Evolutionary conservation across 2,329 filamentous ascomycete genomes (phyloP), one percentile per base, ranked within the genome.

Genomic region (Phialemonium atrogriseum): DNA sequence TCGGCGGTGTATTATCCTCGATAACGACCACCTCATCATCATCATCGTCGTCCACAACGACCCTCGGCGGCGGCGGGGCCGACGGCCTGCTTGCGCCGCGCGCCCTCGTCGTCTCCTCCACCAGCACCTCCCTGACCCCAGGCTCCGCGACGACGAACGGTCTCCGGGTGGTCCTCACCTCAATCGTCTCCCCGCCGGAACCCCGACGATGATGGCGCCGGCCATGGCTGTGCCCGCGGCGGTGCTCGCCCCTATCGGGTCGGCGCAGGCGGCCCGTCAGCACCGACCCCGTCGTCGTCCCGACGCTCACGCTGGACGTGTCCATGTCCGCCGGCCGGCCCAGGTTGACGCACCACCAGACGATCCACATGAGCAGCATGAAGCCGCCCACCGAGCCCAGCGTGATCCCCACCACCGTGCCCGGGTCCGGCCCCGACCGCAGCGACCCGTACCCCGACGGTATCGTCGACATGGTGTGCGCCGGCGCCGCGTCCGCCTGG

Each of bases 321-420:
- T 24, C 25, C 32, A 35, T 39, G 30, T n/a, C n/a, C n/a, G 21
- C 13, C 26, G 39, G 38, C 33, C 46, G 44, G 39, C 49, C 52
- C 5, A 51, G 16, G 39, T 51, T 51, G 41, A 55, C 38, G 40
- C 48, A 50, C 23, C 38, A 41, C 41, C 56, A 57, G 27, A 56
- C 13, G 5, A 59, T 44, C 31, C 41, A 52, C n/a, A 58, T 41
- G 2, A 57, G 30, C 7, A 58, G 42, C 16, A 57, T 34, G 28
- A 59, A 59, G 10, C 49, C 56, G 70, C 11, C 77, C 60, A 45
- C 62, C 15, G 58, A 56, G 24, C 56, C 56, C 14, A 59, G 48
- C 6, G 45, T 48, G 40, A 69, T 54, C 50, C 52, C 51, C 47
- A 55, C 52, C 7, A 65, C 54, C 10, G 59, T 47, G 27, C 62